Evolutionary conservation across 2,329 filamentous ascomycete genomes (phyloP), one percentile per base, ranked within the genome.

Genomic region (Phialophora verrucosa): DNA sequence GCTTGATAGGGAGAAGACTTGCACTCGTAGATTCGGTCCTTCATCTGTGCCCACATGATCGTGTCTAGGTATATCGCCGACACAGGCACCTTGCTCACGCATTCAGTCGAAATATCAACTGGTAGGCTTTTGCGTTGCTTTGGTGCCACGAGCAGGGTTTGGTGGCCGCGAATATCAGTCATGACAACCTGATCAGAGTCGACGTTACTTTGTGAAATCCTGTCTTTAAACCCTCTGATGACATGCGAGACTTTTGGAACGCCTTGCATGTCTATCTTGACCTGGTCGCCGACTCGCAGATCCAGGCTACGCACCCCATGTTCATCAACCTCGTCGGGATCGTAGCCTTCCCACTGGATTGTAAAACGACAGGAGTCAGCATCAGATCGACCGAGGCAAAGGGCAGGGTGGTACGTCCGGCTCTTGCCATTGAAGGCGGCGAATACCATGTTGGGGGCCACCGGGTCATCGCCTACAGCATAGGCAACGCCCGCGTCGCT

Each of bases 381-480:
- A 53, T 78, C 74, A 23, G 81, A 77, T 17, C 76, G 77, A 2
- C 82, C 83, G 38, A 87, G 74, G 70, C 83, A 88, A n/a, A 82
- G 85, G 8, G 84, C 87, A 56, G 87, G 85, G 72, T 87, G 88
- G 73, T 84, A 89, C n/a, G 78, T 80, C 61, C 82, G 81, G 56
- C 79, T 82, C n/a, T 78, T 78, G 23, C 83, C 83, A 69, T 82
- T 86, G 81, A 87, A 89, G 31, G 81, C 79, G 7, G 87, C 86
- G 68, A 88, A 81, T 0, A 89, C 81, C 67, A 87, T 81, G 62
- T 84, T 83, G 4, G 82, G 82, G 12, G 80, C 78, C 27, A 82
- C 70, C 12, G 29, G 20, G 23, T 51, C 49, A 11, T 23, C 20
- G 25, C 10, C 14, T 14, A 5, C 49, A 25, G n/a, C 25, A 29